Base-by-base conservation (phyloP, 148 eudicot genomes). In the Simmondsia chinensis region DNA sequence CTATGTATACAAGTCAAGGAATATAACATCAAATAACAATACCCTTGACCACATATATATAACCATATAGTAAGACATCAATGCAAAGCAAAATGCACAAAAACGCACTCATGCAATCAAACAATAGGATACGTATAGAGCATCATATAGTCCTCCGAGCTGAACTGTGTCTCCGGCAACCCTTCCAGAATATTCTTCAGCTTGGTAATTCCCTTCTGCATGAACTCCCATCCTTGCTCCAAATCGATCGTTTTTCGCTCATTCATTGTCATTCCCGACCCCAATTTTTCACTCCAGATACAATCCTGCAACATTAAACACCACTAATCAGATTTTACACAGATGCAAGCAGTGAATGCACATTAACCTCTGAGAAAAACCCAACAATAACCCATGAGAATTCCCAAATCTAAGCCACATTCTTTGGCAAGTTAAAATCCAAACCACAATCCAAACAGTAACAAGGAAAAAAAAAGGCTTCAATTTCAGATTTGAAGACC, bases 161-260 rank as follows among this genome's bases (percentile, higher is more conserved):
- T 60, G 34, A 65, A 65, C 3, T 61, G 43, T 5, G 71, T 63
- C 50, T 71, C 76, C 4, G 51, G 45, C 13, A 34, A 16, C 13
- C 54, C 67, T 60, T 70, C 76, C 18, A 60, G 44, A 27, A 71
- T 60, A 34, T 46, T 65, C 41, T 50, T 60, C 37, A 65, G 20
- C 56, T 71, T 71, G n/a, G 43, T 31, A 32, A 65, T 37, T 8
- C 76, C 76, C 29, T 43, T 51, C 39, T 47, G 56, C 76, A 71
- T 60, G 36, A 45, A 56, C 2, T 34, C 33, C 68, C 67, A 60
- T 36, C 76, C 71, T 35, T 60, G 64, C 24, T 60, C 64, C 12
- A 65, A 28, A 32, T 40, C 53, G 13, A 58, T 56, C 10, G 45
- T 12, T 31, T 40, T 22, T 0, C 53, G 49, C 4, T 48, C 50